phyloP scores from a whole-genome alignment of 352 stramenopile species.

The Phytopythium vexans region DNA sequence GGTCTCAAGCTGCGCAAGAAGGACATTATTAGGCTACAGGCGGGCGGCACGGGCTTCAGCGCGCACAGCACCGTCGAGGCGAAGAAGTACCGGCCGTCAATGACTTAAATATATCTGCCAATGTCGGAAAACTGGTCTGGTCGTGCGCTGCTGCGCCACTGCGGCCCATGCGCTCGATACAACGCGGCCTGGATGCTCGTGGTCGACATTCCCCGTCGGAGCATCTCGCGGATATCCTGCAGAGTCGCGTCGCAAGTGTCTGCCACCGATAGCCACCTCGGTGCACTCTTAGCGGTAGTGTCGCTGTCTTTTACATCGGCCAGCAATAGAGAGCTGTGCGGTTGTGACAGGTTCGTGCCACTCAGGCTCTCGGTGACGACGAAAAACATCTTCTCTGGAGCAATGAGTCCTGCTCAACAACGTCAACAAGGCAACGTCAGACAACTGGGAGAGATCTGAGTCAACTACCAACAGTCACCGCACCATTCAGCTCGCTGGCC shows the following conservation, averaged over 20 bases:
- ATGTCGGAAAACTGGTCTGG: constrained; percentile 44
- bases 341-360: background rate
- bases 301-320: background rate
- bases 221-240: constrained; percentile 42
- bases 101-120: constrained; percentile 69
- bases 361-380: constrained; percentile 38
- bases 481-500: constrained; percentile 8
- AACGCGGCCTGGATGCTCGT: constrained; percentile 37
- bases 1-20: constrained; percentile 86
- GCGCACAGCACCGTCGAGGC: constrained; percentile 84
- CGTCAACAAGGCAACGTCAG: background rate
- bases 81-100: constrained; percentile 84
- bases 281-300: background rate
- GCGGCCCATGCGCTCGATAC: constrained; percentile 36
- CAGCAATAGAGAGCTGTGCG: background rate
- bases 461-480: no score
- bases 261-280: constrained; percentile 37
- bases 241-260: constrained; percentile 53
- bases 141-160: constrained; percentile 33
- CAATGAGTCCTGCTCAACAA: constrained; percentile 10
- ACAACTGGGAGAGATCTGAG: no score
- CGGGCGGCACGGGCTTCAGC: constrained; percentile 74
- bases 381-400: constrained; percentile 18
- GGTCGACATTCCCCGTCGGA: constrained; percentile 24
- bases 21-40: constrained; percentile 78